Evolutionary conservation across 73 alveolate species (phyloP).

Genomic region (Paramecium caudatum): DNA sequence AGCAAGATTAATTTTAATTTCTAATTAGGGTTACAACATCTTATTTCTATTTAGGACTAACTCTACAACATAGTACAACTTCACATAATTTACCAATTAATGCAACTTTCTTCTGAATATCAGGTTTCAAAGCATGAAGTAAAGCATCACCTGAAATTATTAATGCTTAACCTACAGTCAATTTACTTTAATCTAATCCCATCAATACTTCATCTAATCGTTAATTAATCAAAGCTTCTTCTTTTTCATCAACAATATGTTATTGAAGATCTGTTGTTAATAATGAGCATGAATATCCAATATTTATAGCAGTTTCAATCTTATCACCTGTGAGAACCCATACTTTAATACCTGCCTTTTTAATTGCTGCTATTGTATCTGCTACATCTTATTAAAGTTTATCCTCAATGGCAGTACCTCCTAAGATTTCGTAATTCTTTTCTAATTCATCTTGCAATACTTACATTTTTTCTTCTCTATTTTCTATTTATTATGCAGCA

Average conservation of each 20-base stretch:
- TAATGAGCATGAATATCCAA: conserved; percentile 92
- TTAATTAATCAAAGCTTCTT: conserved; percentile 76
- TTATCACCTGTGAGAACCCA: conserved; percentile 99
- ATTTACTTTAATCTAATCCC: conserved; percentile 37
- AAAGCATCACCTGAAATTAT: conserved; percentile 76
- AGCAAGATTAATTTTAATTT: conserved; percentile 78
- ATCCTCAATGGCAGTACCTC: conserved; percentile 99
- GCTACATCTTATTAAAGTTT: conserved; percentile 94
- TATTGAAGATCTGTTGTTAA: conserved; percentile 87
- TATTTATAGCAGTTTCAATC: conserved; percentile 97
- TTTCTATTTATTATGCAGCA: conserved; percentile 79
- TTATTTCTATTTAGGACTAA: conserved; percentile 86
- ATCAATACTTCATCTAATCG: conserved; percentile 81
- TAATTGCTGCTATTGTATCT: conserved; percentile 81
- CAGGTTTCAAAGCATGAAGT: conserved; percentile 68
- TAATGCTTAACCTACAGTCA: conserved; percentile 47
- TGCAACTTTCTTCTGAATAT: conserved; percentile 72
- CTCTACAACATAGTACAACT: conserved; percentile 89
- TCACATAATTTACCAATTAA: conserved; percentile 78
- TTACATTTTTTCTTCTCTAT: conserved; percentile 85
- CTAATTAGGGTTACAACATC: conserved; percentile 84
- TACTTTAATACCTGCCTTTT: conserved; percentile 90
- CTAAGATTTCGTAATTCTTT: conserved; percentile 87
- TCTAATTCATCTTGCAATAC: conserved; percentile 92
- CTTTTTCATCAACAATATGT: conserved; percentile 83